Evolutionary conservation across 78 protist species (phyloP).

Genomic region (Guillardia theta): DNA sequence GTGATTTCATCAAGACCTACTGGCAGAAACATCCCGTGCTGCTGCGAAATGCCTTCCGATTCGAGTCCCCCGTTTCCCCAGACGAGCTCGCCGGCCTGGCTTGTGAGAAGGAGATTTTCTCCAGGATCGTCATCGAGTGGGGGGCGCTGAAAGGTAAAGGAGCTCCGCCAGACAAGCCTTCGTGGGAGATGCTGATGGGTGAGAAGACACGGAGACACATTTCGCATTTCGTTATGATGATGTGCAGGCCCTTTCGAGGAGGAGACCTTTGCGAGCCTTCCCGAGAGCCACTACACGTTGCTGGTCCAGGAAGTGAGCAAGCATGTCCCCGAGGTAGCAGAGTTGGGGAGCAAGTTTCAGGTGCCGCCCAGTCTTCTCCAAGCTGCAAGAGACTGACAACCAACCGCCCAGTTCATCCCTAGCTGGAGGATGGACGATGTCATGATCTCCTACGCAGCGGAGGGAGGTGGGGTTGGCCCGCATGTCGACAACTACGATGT

Average conservation of each 20-base stretch:
- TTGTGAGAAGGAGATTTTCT: not conserved
- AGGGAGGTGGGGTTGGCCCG: constrained; percentile 28
- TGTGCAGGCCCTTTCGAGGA: too few relatives aligned
- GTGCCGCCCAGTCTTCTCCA: too few relatives aligned
- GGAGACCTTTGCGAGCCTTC: too few relatives aligned
- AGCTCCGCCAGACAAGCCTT: too few relatives aligned
- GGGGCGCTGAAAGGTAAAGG: not conserved
- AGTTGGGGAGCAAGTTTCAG: not conserved
- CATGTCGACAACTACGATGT: constrained; percentile 39
- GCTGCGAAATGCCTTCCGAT: not conserved
- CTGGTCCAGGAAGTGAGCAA: not conserved
- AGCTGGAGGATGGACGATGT: not conserved
- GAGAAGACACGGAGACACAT: too few relatives aligned
- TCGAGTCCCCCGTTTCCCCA: not conserved
- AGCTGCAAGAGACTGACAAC: not conserved
- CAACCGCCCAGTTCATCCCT: not conserved
- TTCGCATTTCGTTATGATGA: not conserved
- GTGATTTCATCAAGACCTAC: not conserved
- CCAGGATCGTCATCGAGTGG: not conserved
- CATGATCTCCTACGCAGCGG: not conserved
- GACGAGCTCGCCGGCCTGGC: constrained; percentile 22
- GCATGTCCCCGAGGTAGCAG: not conserved
- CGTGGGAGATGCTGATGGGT: too few relatives aligned
- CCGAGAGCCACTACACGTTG: not conserved
- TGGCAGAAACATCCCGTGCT: not conserved